Percentiles rank a stretch among this genome's conserved stretches.
These are phyloP conservation scores for Cinchona pubescens DNA, from an alignment of 257 asterid species.

Conservation along the genomic window DNA sequence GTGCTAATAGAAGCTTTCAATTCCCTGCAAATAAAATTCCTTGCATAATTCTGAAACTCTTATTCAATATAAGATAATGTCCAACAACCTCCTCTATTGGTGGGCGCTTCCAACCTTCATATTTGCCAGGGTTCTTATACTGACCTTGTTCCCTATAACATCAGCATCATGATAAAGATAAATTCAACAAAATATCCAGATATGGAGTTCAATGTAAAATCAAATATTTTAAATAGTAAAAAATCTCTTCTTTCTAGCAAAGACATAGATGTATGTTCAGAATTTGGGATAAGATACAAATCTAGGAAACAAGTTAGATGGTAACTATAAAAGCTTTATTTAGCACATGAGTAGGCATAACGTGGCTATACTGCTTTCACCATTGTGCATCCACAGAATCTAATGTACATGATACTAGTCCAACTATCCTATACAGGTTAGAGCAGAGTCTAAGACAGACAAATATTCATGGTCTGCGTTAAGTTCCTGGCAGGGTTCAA, in stretches of 20 bases:
- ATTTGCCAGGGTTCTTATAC: conserved; percentile 65
- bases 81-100: conserved; percentile 78
- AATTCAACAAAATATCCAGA: background rate
- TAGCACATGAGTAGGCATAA: background rate
- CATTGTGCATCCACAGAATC: background rate
- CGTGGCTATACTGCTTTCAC: background rate
- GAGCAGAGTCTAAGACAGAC: background rate
- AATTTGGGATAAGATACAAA: background rate
- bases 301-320: background rate
- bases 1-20: background rate
- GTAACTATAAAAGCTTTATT: background rate
- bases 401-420: background rate
- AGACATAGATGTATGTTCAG: background rate
- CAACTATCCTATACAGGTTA: background rate
- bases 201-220: background rate
- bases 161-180: conserved; percentile 20
- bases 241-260: background rate
- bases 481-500: background rate
- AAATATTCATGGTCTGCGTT: background rate
- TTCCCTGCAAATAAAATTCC: background rate
- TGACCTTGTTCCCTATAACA: conserved; percentile 75
- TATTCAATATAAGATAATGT: background rate
- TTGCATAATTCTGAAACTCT: background rate
- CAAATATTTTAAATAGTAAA: background rate
- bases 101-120: conserved; percentile 73